These are phyloP conservation scores for Daldinia sp. DNA, from an alignment of 2,329 filamentous ascomycete genomes.

Conservation along the genomic window DNA sequence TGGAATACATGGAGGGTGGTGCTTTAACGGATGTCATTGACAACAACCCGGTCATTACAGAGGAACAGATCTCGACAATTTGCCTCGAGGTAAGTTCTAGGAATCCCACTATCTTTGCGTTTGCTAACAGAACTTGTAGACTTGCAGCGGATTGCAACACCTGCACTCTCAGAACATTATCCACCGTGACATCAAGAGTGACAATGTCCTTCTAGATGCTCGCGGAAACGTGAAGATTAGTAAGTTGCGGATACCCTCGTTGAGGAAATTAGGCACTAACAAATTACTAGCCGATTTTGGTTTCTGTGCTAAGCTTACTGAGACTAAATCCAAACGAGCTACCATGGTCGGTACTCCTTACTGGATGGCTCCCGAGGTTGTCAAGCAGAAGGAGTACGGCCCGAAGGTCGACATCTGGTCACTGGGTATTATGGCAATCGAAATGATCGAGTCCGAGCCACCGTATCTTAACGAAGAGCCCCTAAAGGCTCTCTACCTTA, in stretches of 20 bases:
- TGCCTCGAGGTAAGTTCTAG: conserved; percentile 82
- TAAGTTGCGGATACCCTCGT: conserved; percentile 57
- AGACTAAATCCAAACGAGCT: conserved; percentile 94
- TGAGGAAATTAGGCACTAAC: conserved; percentile 49
- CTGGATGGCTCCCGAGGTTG: conserved; percentile 99
- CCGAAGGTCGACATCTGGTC: conserved; percentile 99
- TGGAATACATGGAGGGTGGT: conserved; percentile 99
- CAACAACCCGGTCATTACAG: conserved; percentile 91
- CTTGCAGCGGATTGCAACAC: conserved; percentile 93
- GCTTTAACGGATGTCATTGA: conserved; percentile 98
- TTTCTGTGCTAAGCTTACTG: conserved; percentile 98
- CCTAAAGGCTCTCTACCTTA: conserved; percentile 94
- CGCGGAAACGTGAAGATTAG: conserved; percentile 98
- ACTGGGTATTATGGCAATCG: conserved; percentile 98
- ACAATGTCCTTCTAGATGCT: conserved; percentile 94
- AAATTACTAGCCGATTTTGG: conserved; percentile 85
- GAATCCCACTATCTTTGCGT: background rate
- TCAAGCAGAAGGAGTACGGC: conserved; percentile 99
- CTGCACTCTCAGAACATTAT: conserved; percentile 97
- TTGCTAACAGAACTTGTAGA: conserved; percentile 62
- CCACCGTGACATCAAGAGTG: conserved; percentile 98
- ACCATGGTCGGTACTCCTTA: conserved; percentile 99
- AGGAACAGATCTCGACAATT: conserved; percentile 97
- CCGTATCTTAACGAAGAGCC: conserved; percentile 98
- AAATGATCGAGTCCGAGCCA: conserved; percentile 99